Base-by-base conservation (phyloP, 1,284 basidiomycete species). In the Boletus sp. region DNA sequence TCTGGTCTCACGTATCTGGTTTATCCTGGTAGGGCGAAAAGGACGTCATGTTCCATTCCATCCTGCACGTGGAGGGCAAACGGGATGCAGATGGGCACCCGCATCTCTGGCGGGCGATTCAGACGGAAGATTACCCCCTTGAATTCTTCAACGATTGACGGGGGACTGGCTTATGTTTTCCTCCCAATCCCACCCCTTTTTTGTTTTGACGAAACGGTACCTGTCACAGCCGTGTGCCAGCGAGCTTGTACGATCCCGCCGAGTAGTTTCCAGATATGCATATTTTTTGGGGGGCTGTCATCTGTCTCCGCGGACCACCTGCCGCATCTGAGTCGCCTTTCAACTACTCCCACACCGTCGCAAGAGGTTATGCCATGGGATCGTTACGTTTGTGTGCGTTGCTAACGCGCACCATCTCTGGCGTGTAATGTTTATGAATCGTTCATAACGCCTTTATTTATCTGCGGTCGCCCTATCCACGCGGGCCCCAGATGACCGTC, bases 21-120 rank as follows among this genome's bases (percentile, higher is more conserved):
- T 51, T 36, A 37, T 52, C 44, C 48, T 46, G 44, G 33, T 53
- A 88, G 83, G 84, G 83, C 26, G 69, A 68, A 8, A 75, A 80
- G 48, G 83, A 86, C 50, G 76, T 88, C 41, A 69, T 57, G 19
- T 86, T 87, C 65, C 86, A 89, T 61, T 86, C 84, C 3, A 65
- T 88, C 35, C 80, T 78, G 17, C 61, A 84, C 77, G 8, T 86
- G 38, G 85, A 88, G 61, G 78, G 77, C 41, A 69, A 75, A 50
- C 66, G 64, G 36, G 70, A 80, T 51, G 70, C 60, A 27, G 76
- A 80, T 40, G 78, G 74, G 3, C 76, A 71, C 20, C 76, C 81
- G 2, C 75, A 70, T 17, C 75, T 72, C 30, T 88, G 77, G 75
- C 69, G 74, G 48, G 86, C 84, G 12, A 75, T 88, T 54, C 84